Evolutionary conservation across 2,329 filamentous ascomycete species (phyloP).

Genomic region (Fusarium buharicum): DNA sequence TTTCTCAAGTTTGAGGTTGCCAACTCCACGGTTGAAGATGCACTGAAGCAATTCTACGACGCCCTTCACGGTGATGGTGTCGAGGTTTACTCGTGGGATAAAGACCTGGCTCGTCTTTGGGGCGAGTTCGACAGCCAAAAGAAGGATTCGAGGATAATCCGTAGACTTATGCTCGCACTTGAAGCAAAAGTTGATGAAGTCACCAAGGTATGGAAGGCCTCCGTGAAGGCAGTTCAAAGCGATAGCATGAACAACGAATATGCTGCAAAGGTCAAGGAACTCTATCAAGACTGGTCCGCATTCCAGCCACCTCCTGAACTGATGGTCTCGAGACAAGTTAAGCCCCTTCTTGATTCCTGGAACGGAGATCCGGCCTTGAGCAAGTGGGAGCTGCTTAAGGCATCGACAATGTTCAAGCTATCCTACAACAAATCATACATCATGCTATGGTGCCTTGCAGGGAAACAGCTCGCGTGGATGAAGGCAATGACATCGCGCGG

Average conservation of each 20-base stretch:
- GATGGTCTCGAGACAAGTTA: conserved; percentile 42
- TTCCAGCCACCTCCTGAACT: conserved; percentile 52
- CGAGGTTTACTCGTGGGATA: conserved; percentile 49
- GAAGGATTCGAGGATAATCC: conserved; percentile 44
- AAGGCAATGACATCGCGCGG: conserved; percentile 52
- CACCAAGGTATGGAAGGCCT: conserved; percentile 50
- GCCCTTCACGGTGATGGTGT: conserved; percentile 21
- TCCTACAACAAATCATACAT: conserved; percentile 42
- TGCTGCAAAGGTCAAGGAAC: conserved; percentile 46
- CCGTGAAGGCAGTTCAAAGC: not conserved
- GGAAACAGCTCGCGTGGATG: conserved; percentile 59
- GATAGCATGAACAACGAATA: conserved; percentile 48
- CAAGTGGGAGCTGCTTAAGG: conserved; percentile 62
- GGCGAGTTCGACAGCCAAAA: conserved; percentile 50
- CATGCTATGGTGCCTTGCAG: conserved; percentile 61
- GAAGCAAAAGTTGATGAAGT: conserved; percentile 48
- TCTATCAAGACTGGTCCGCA: conserved; percentile 56
- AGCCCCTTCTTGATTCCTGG: conserved; percentile 45
- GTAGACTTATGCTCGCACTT: conserved; percentile 50
- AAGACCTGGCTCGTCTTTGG: conserved; percentile 50
- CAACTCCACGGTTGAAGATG: conserved; percentile 52
- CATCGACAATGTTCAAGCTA: conserved; percentile 59
- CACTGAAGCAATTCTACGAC: conserved; percentile 50
- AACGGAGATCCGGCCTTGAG: conserved; percentile 45
- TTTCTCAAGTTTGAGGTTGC: conserved; percentile 67